Evolutionary conservation across 2,329 filamentous ascomycete genomes (phyloP), one percentile per base, ranked within the genome.

Genomic region (Colletotrichum somersetense): DNA sequence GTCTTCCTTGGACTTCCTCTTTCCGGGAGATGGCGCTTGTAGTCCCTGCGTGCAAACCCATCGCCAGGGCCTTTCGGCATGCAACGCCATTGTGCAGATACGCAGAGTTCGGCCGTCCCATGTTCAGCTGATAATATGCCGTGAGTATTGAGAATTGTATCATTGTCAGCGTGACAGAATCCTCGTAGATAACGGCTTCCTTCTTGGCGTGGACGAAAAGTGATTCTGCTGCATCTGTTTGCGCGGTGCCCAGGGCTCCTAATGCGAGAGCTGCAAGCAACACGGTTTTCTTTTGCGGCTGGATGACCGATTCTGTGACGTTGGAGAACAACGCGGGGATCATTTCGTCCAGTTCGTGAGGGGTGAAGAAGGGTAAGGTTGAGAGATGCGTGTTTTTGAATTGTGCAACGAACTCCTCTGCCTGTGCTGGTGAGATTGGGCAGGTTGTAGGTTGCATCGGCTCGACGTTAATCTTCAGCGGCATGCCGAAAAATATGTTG

Each of bases 91-190:
- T 77, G 48, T 78, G 76, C 6, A 79, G 63, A 26, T 79, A 79
- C 1, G 75, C 73, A 12, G 76, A 76, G 35, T 79, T 79, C 1
- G 78, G 78, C 5, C 78, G 73, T 1, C 77, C 78, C 75, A 79
- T 78, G 53, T 76, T 75, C 23, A 71, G 72, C 42, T 79, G 78
- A 50, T 79, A 79, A 16, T 77, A 74, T 6, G 78, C 74, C 30
- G 77, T 40, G 5, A 79, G 62, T 14, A 79, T 65, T 0, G 77
- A 78, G 44, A 77, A 75, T 53, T 79, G 78, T 4, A 79, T 75
- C 77, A 79, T 79, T 3, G 75, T 74, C n/a, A 79, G 64, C 7
- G 76, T 79, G n/a, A 79, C 78, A 7, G 76, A 75, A 33, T 79
- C 78, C 38, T 79, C 78, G 44, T 76, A 79, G 5, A 76, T 56